Percentiles rank a stretch among this genome's conserved stretches.
phyloP scores from a whole-genome alignment of 495 filamentous ascomycete genomes.

The Neurospora cerealis region DNA sequence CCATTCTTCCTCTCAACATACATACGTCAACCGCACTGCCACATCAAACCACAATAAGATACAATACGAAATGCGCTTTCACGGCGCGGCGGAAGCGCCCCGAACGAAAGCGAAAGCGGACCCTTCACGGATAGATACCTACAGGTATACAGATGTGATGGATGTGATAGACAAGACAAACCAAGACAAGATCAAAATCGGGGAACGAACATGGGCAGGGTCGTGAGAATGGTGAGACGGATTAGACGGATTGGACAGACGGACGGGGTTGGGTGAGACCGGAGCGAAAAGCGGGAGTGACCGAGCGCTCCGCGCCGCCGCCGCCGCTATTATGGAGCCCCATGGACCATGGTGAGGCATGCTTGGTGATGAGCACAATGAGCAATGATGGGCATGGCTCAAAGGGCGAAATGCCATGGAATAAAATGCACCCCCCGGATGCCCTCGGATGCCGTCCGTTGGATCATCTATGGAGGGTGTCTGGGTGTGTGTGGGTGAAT shows the following conservation, averaged over 20 bases:
- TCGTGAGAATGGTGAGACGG: background rate
- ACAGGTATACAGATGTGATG: background rate
- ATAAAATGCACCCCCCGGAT: background rate
- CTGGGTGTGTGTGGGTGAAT: background rate
- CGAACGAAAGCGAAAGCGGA: background rate
- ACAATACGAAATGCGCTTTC: background rate
- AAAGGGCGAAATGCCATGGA: background rate
- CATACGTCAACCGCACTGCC: background rate
- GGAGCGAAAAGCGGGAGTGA: background rate
- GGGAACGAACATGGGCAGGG: background rate
- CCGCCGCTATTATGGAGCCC: background rate
- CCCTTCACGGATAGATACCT: background rate
- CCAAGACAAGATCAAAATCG: background rate
- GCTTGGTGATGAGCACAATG: background rate
- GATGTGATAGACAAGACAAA: background rate
- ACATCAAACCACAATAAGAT: background rate
- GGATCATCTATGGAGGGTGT: background rate
- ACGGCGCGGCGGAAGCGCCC: background rate
- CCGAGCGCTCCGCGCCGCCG: background rate
- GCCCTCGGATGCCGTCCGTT: background rate
- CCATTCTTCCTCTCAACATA: background rate
- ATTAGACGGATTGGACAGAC: background rate
- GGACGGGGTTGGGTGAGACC: background rate
- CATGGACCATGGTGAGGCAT: background rate
- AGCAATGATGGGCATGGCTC: background rate